Evolutionary conservation across 768 basidiomycete species (phyloP).

Genomic region (Candolleomyces eurysporus): DNA sequence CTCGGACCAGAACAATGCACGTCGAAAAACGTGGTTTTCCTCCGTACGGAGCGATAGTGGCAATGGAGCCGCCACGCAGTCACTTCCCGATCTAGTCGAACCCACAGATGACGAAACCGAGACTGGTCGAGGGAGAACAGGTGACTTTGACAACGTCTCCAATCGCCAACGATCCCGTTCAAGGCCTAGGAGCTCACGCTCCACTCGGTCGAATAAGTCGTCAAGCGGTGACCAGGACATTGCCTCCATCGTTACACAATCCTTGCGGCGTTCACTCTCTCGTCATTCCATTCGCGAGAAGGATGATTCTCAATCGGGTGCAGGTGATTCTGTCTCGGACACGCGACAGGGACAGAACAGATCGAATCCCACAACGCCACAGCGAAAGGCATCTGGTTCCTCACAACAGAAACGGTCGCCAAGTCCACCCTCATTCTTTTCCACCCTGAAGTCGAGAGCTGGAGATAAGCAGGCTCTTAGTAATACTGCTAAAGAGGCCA

Average conservation of each 20-base stretch:
- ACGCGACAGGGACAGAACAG: constrained; percentile 14
- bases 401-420: constrained; percentile 31
- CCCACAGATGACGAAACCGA: constrained; percentile 17
- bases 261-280: constrained; percentile 42
- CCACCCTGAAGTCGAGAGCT: constrained; percentile 73
- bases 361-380: constrained; percentile 25
- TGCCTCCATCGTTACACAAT: constrained; percentile 15
- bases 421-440: constrained; percentile 66
- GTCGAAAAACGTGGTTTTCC: constrained; percentile 61
- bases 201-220: constrained; percentile 18
- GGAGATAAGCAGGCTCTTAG: constrained; percentile 84
- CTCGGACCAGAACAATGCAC: constrained; percentile 23
- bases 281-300: constrained; percentile 38
- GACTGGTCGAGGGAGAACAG: constrained; percentile 36
- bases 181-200: not conserved
- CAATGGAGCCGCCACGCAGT: constrained; percentile 14
- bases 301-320: constrained; percentile 25
- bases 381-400: constrained; percentile 34
- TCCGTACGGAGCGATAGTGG: constrained; percentile 37
- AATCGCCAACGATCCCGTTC: constrained; percentile 29
- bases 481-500: constrained; percentile 82
- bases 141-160: constrained; percentile 23
- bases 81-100: constrained; percentile 17
- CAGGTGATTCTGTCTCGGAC: not conserved
- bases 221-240: constrained; percentile 14